A percentile compares a stretch with the other conserved stretches of the same genome.
These are phyloP conservation scores for Berkeleyomyces basicola DNA, from an alignment of 2,329 filamentous ascomycete genomes.

Conservation along the genomic window DNA sequence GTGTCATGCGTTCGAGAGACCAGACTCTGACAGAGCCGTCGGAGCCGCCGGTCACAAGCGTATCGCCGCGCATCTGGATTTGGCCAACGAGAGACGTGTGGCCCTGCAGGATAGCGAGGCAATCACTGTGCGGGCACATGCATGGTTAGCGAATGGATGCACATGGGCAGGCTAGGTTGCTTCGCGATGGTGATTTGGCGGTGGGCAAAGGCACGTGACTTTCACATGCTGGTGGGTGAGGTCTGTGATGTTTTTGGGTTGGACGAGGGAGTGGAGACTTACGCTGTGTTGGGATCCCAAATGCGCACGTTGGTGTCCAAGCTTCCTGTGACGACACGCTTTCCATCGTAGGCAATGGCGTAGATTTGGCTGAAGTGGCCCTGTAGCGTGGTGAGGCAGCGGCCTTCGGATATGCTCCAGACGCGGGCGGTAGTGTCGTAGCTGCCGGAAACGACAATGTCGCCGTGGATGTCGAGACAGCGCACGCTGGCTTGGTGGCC, in stretches of 20 bases:
- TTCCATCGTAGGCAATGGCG: conserved; percentile 91
- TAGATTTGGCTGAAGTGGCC: conserved; percentile 99
- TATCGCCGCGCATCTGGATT: conserved; percentile 86
- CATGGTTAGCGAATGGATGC: conserved; percentile 19
- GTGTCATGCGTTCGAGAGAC: conserved; percentile 78
- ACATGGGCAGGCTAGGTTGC: background rate
- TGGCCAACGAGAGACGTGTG: conserved; percentile 95
- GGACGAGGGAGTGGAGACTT: conserved; percentile 22
- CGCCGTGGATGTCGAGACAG: conserved; percentile 88
- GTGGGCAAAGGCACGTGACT: background rate
- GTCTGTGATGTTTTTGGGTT: background rate
- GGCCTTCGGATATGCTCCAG: conserved; percentile 93
- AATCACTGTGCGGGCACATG: conserved; percentile 35
- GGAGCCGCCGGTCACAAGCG: conserved; percentile 85
- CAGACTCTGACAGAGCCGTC: conserved; percentile 93
- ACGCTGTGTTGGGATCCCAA: conserved; percentile 85
- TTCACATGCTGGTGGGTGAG: background rate
- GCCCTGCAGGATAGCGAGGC: conserved; percentile 82
- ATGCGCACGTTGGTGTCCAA: conserved; percentile 93
- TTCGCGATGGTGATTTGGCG: background rate
- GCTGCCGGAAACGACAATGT: conserved; percentile 93
- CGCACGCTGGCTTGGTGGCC: conserved; percentile 92
- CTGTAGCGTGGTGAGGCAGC: conserved; percentile 74
- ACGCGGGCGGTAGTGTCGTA: conserved; percentile 95
- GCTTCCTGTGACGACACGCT: conserved; percentile 83